A percentile compares a stretch with the other conserved stretches of the same genome.
Evolutionary conservation across 2,329 filamentous ascomycete genomes (phyloP).

Genomic region (Colletotrichum abscissum): DNA sequence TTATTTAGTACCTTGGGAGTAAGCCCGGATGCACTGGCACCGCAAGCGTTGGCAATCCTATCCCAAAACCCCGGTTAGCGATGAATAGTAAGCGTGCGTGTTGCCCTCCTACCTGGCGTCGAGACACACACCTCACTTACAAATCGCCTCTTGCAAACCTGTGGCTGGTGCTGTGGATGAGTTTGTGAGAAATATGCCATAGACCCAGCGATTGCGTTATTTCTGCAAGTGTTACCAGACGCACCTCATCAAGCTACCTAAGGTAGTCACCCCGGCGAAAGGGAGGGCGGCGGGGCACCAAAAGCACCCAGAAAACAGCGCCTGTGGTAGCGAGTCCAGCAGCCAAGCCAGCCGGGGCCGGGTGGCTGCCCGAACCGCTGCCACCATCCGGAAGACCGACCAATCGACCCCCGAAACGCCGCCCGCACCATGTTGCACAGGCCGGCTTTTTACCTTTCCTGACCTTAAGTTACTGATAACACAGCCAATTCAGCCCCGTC

Average conservation of each 20-base stretch:
- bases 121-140: neutral
- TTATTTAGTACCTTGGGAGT: neutral
- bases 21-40: slow-evolving; percentile 13
- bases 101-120: too few species aligned
- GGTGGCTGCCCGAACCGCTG: neutral
- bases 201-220: slow-evolving; percentile 31
- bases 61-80: too few species aligned
- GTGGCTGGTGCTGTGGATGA: neutral
- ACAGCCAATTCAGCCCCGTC: too few species aligned
- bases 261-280: neutral
- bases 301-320: neutral
- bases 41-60: too few species aligned
- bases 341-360: neutral
- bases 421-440: neutral
- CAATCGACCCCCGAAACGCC: neutral
- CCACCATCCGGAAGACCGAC: neutral
- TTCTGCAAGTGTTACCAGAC: neutral
- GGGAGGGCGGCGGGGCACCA: neutral
- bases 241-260: neutral
- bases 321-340: neutral
- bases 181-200: slow-evolving; percentile 10
- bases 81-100: too few species aligned
- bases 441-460: too few species aligned
- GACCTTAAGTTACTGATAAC: too few species aligned
- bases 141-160: neutral